Evolutionary conservation across 2,329 filamentous ascomycete genomes (phyloP).

Genomic region (Colletotrichum musae): DNA sequence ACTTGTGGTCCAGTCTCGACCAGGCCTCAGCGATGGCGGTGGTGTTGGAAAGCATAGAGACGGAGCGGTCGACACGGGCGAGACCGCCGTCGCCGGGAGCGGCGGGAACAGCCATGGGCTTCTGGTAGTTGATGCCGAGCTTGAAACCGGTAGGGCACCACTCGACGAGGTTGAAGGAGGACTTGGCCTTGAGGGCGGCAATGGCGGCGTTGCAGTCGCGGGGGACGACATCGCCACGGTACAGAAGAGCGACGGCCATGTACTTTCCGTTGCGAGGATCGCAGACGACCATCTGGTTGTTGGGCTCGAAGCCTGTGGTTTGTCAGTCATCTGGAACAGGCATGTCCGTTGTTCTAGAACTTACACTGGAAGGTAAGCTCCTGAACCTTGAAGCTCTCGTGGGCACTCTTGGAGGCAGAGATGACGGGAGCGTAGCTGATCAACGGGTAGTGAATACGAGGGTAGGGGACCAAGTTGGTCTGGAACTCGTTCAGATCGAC

Average conservation of each 20-base stretch:
- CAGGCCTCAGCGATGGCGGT: slow-evolving; percentile 82
- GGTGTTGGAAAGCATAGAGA: slow-evolving; percentile 82
- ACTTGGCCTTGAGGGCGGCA: slow-evolving; percentile 77
- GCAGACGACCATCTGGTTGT: slow-evolving; percentile 85
- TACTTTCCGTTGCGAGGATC: slow-evolving; percentile 83
- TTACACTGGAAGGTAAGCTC: slow-evolving; percentile 83
- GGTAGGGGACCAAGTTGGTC: slow-evolving; percentile 82
- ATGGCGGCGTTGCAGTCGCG: slow-evolving; percentile 79
- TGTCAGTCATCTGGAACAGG: slow-evolving; percentile 44
- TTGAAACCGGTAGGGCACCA: slow-evolving; percentile 85
- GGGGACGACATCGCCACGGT: slow-evolving; percentile 80
- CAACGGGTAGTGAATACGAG: slow-evolving; percentile 81
- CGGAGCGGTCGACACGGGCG: slow-evolving; percentile 73
- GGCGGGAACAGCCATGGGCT: slow-evolving; percentile 71
- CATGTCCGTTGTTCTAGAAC: slow-evolving; percentile 46
- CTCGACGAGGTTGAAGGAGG: slow-evolving; percentile 81
- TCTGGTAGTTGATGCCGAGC: slow-evolving; percentile 83
- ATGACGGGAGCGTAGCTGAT: slow-evolving; percentile 82
- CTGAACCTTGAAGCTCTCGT: slow-evolving; percentile 89
- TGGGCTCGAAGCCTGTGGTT: slow-evolving; percentile 77
- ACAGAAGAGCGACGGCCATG: slow-evolving; percentile 81
- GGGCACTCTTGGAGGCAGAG: slow-evolving; percentile 81
- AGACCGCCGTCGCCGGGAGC: slow-evolving; percentile 70
- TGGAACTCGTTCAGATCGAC: slow-evolving; percentile 85
- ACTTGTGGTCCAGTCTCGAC: slow-evolving; percentile 81